These are phyloP conservation scores for Capsicum pubescens DNA, from an alignment of 257 asterid genomes.

Conservation along the genomic window DNA sequence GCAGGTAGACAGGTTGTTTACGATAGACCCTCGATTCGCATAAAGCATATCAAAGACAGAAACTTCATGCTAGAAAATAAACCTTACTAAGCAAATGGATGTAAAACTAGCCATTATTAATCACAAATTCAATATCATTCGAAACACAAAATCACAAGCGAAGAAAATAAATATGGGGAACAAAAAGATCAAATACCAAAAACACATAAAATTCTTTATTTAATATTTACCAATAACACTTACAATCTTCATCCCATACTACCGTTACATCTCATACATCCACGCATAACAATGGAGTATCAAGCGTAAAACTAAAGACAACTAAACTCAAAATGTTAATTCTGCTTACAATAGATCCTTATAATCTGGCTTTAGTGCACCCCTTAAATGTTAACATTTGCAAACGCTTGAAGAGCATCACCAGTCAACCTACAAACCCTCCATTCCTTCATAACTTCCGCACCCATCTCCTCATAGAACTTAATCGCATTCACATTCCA, in stretches of 20 bases:
- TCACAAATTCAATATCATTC: neutral
- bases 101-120: neutral
- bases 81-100: neutral
- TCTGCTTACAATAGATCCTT: too few relatives aligned
- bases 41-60: neutral
- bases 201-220: neutral
- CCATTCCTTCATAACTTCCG: slow-evolving; percentile 78
- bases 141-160: neutral
- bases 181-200: neutral
- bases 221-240: neutral
- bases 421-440: slow-evolving; percentile 81
- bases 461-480: slow-evolving; percentile 89
- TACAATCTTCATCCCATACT: neutral
- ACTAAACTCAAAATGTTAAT: neutral
- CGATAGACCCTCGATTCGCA: neutral
- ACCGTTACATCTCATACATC: neutral
- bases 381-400: slow-evolving; percentile 28
- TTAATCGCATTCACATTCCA: slow-evolving; percentile 74
- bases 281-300: neutral
- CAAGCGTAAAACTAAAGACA: neutral
- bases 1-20: neutral
- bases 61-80: neutral
- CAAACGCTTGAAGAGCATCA: slow-evolving; percentile 68
- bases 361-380: too few relatives aligned
- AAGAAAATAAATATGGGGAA: neutral